Percentiles rank a stretch among this genome's conserved stretches.
Evolutionary conservation across 2,329 filamentous ascomycete species (phyloP).

Genomic region (Beauveria caledonica): DNA sequence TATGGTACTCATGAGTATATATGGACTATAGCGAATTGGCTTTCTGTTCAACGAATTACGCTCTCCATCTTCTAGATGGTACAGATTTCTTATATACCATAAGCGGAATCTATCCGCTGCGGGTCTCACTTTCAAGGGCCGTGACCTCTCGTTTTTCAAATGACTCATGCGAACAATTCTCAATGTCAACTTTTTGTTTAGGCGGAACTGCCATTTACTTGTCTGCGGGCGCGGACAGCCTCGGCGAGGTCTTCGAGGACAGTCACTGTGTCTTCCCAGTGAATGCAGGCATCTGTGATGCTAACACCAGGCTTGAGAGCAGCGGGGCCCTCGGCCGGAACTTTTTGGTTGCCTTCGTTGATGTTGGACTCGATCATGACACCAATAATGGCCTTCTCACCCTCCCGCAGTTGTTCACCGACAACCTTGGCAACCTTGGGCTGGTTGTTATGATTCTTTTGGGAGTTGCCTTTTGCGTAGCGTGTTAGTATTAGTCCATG

Average conservation of each 20-base stretch:
- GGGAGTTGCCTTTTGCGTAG: constrained; percentile 66
- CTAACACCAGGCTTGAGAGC: constrained; percentile 81
- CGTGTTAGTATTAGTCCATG: not conserved
- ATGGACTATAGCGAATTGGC: not conserved
- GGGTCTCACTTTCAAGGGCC: not conserved
- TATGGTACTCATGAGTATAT: not conserved
- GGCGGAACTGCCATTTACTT: constrained; percentile 32
- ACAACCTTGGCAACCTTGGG: constrained; percentile 80
- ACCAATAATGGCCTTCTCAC: constrained; percentile 82
- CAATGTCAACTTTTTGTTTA: not conserved
- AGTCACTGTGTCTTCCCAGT: constrained; percentile 77
- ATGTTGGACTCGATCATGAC: constrained; percentile 99
- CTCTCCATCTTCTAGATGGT: not conserved
- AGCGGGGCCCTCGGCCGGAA: constrained; percentile 70
- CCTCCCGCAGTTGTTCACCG: constrained; percentile 76
- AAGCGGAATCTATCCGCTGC: not conserved
- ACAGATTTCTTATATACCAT: not conserved
- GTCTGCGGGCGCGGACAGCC: constrained; percentile 70
- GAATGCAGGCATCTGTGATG: constrained; percentile 93
- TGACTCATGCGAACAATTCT: not conserved
- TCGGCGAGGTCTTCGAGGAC: constrained; percentile 79
- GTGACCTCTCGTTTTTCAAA: not conserved
- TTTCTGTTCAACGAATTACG: not conserved
- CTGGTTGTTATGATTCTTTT: constrained; percentile 96
- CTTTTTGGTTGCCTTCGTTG: constrained; percentile 83